phyloP scores from a whole-genome alignment of 495 filamentous ascomycete species.

The Penicillium fimorum region DNA sequence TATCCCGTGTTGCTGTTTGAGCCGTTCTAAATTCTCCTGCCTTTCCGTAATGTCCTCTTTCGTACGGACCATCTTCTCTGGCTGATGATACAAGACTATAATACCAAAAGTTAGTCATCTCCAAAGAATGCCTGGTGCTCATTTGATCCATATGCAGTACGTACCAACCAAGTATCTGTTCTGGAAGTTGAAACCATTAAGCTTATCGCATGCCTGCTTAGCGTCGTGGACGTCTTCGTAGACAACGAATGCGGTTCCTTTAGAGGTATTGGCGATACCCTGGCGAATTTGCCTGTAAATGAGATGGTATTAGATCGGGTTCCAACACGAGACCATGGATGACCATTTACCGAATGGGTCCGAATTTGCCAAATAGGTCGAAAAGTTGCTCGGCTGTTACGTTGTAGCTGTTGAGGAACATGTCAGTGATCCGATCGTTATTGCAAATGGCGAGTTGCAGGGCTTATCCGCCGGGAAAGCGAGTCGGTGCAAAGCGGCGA shows the following conservation, averaged over 20 bases:
- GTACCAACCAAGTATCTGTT: constrained; percentile 98
- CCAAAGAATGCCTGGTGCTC: neutral
- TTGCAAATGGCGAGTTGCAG: neutral
- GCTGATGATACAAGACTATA: constrained; percentile 94
- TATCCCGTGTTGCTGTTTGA: constrained; percentile 97
- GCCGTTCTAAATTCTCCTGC: constrained; percentile 94
- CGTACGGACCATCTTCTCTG: constrained; percentile 91
- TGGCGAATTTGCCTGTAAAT: constrained; percentile 87
- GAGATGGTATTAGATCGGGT: constrained; percentile 31
- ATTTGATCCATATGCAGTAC: constrained; percentile 32
- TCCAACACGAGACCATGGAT: neutral
- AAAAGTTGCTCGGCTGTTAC: constrained; percentile 92
- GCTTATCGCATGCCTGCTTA: constrained; percentile 96
- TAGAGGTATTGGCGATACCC: constrained; percentile 94
- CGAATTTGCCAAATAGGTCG: constrained; percentile 92
- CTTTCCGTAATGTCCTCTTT: constrained; percentile 93
- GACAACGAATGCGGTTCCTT: constrained; percentile 97
- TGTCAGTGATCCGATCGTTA: constrained; percentile 11
- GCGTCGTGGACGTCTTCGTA: constrained; percentile 99
- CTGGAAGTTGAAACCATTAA: constrained; percentile 99
- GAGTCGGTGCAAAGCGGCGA: constrained; percentile 16
- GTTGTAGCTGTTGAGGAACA: constrained; percentile 68
- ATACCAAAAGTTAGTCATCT: constrained; percentile 13
- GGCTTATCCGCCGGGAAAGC: constrained; percentile 10
- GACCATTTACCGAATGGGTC: constrained; percentile 75